A percentile compares a stretch with the other conserved stretches of the same genome.
Conservation (phyloP, 768 basidiomycete species). For the Boletus rufocinnamomeus region DNA sequence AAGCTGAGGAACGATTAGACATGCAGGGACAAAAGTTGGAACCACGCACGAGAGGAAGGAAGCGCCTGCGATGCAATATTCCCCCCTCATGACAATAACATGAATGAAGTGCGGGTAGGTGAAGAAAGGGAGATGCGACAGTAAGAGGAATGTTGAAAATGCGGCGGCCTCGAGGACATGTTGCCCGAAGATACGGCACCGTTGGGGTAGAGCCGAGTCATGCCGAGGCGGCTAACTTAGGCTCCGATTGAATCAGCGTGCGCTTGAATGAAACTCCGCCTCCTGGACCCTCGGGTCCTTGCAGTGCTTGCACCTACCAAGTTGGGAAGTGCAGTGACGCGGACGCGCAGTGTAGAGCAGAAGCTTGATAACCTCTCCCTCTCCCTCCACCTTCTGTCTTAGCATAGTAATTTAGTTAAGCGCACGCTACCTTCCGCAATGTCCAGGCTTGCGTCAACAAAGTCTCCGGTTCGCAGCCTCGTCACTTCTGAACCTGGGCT, state of each 20-base stretch:
- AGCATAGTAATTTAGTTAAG: slow-evolving; percentile 11
- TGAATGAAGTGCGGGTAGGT: slow-evolving; percentile 22
- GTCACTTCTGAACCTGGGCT: slow-evolving; percentile 34
- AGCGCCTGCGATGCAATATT: slow-evolving; percentile 72
- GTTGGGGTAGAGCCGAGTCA: slow-evolving; percentile 11
- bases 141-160: slow-evolving; percentile 23
- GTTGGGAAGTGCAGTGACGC: neutral
- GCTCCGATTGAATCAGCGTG: slow-evolving; percentile 19
- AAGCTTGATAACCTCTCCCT: slow-evolving; percentile 5
- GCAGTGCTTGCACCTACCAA: neutral
- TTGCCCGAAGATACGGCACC: slow-evolving; percentile 5
- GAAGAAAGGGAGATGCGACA: slow-evolving; percentile 19
- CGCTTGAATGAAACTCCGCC: neutral
- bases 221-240: slow-evolving; percentile 14
- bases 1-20: slow-evolving; percentile 21
- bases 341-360: slow-evolving; percentile 12
- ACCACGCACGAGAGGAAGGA: slow-evolving; percentile 68
- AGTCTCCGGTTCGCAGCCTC: slow-evolving; percentile 22
- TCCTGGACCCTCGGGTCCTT: neutral
- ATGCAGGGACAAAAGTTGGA: slow-evolving; percentile 6
- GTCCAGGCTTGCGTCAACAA: slow-evolving; percentile 30
- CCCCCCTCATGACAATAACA: slow-evolving; percentile 59
- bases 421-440: slow-evolving; percentile 15
- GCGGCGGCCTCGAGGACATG: slow-evolving; percentile 26
- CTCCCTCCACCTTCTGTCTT: slow-evolving; percentile 5